Percentiles rank a stretch among this genome's conserved stretches.
Conservation (phyloP, 1,284 basidiomycete species). For the Trichosporon asahii region DNA sequence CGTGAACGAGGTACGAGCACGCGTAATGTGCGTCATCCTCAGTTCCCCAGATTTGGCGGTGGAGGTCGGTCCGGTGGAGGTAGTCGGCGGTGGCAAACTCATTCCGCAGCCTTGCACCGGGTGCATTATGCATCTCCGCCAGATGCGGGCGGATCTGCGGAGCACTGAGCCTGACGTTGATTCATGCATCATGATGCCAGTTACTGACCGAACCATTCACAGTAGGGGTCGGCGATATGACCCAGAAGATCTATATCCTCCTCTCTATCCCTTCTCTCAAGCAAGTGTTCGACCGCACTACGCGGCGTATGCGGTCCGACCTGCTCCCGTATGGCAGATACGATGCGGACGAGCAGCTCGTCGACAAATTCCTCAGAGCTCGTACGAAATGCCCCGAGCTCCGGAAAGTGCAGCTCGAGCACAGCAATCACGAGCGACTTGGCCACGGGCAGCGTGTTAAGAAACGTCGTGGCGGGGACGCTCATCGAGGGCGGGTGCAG, state of each 20-base stretch:
- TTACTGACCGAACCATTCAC: neutral
- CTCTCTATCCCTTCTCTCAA: neutral
- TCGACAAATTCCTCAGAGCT: neutral
- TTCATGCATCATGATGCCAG: neutral
- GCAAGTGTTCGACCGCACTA: neutral
- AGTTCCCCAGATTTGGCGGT: neutral
- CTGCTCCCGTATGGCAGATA: neutral
- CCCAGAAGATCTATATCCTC: neutral
- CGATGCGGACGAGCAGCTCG: neutral
- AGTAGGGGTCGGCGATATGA: neutral
- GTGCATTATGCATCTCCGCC: neutral
- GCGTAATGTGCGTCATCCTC: conserved; percentile 2
- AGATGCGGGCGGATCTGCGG: too few relatives aligned
- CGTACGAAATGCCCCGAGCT: neutral
- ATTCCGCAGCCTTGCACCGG: too few relatives aligned
- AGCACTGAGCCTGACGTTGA: neutral
- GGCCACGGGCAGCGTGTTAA: conserved; percentile 1
- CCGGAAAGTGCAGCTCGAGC: conserved; percentile 6
- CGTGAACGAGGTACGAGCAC: conserved; percentile 2
- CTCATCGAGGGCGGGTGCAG: neutral
- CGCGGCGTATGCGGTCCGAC: neutral
- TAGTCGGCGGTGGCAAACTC: neutral
- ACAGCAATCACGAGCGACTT: neutral
- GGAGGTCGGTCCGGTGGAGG: neutral
- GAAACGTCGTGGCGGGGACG: neutral